phyloP scores from a whole-genome alignment of 169 alveolate species.

The Eimeria maxima region DNA sequence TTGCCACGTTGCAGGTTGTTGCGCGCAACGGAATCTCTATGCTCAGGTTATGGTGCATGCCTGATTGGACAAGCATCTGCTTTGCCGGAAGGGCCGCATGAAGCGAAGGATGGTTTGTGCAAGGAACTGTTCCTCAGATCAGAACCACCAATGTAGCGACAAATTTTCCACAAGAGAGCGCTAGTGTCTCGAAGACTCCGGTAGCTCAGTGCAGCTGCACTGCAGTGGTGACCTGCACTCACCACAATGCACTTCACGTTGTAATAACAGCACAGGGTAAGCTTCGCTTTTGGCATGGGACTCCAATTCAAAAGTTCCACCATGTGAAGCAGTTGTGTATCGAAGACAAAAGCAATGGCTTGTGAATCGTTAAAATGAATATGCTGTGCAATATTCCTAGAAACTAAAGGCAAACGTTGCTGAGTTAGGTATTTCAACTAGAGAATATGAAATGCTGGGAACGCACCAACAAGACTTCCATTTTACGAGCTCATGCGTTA shows the following conservation, averaged over 20 bases:
- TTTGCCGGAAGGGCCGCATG: not conserved
- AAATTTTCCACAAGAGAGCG: not conserved
- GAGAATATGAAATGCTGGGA: not conserved
- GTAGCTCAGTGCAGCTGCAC: not conserved
- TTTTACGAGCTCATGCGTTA: not conserved
- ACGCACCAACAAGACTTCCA: not conserved
- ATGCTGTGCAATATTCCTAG: not conserved
- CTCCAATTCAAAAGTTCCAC: not conserved
- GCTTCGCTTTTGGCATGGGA: no score
- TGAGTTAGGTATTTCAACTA: not conserved
- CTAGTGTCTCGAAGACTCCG: not conserved
- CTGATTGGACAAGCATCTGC: not conserved
- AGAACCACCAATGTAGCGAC: not conserved
- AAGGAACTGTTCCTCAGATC: not conserved
- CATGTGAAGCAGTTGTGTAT: not conserved
- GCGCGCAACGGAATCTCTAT: not conserved
- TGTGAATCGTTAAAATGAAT: no score
- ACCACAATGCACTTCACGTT: no score
- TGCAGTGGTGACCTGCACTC: not conserved
- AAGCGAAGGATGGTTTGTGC: not conserved
- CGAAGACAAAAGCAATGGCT: not conserved
- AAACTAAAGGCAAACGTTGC: not conserved
- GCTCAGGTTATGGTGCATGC: not conserved
- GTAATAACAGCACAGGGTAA: no score
- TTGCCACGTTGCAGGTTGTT: not conserved